Conservation (phyloP, 257 asterid species). For the Catharanthus roseus region DNA sequence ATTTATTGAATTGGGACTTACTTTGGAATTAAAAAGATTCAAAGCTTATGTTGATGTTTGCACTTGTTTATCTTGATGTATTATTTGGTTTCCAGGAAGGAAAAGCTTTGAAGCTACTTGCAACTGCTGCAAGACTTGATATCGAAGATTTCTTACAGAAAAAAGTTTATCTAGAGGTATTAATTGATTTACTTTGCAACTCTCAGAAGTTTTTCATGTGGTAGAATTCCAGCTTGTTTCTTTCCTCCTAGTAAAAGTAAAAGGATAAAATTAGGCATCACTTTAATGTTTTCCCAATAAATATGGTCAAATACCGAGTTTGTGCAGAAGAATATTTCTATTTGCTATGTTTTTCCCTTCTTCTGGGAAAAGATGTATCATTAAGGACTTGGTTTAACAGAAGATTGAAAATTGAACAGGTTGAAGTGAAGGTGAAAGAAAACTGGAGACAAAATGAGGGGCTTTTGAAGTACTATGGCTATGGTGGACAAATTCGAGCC, state of each 20-base stretch:
- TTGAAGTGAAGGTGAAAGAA: conserved; percentile 88
- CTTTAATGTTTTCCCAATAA: neutral
- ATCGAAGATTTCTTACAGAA: conserved; percentile 98
- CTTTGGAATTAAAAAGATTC: neutral
- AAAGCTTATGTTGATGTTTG: neutral
- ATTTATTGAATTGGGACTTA: neutral
- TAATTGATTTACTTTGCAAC: conserved; percentile 1
- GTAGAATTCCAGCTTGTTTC: neutral
- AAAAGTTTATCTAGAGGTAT: conserved; percentile 90
- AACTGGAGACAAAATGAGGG: conserved; percentile 97
- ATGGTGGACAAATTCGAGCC: conserved; percentile 76
- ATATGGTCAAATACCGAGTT: neutral
- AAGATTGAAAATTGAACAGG: conserved; percentile 43
- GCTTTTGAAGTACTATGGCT: conserved; percentile 84
- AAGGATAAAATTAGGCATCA: neutral
- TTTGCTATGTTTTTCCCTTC: neutral
- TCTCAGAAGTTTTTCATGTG: neutral
- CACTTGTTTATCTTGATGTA: neutral
- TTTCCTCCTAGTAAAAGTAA: neutral
- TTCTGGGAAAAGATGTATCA: neutral
- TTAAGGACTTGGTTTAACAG: conserved; percentile 6
- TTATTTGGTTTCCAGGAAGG: conserved; percentile 57
- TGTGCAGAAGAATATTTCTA: neutral
- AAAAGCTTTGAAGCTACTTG: conserved; percentile 84
- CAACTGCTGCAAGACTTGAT: conserved; percentile 92